Evolutionary conservation across 495 filamentous ascomycete species (phyloP).

Genomic region (Hyaloscypha variabilis): DNA sequence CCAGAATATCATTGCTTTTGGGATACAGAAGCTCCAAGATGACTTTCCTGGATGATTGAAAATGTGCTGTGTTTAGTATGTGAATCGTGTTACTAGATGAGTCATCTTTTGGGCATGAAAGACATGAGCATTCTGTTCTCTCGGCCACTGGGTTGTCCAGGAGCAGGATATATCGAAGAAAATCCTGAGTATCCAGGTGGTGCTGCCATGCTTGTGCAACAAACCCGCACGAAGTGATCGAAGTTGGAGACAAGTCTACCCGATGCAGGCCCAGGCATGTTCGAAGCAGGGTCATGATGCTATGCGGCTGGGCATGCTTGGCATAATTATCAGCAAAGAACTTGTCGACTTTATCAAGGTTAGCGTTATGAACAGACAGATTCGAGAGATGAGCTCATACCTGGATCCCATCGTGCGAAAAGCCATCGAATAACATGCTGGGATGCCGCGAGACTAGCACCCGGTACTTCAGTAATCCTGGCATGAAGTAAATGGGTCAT

Average conservation of each 20-base stretch:
- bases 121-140: conserved; percentile 10
- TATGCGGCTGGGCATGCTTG: conserved; percentile 30
- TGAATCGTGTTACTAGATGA: not conserved
- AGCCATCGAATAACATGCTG: conserved; percentile 79
- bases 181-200: conserved; percentile 28
- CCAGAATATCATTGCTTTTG: conserved; percentile 47
- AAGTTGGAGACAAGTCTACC: not conserved
- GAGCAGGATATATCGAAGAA: conserved; percentile 31
- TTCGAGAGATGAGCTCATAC: conserved; percentile 12
- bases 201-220: conserved; percentile 43
- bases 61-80: conserved; percentile 26
- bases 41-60: conserved; percentile 46
- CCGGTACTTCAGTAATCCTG: conserved; percentile 64
- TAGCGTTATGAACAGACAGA: conserved; percentile 1
- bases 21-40: conserved; percentile 50
- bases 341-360: conserved; percentile 26
- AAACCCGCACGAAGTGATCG: conserved; percentile 31
- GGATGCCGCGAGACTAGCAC: conserved; percentile 61
- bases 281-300: conserved; percentile 42
- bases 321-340: conserved; percentile 22
- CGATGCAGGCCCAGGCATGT: conserved; percentile 25
- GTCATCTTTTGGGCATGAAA: conserved; percentile 23
- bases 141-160: conserved; percentile 25
- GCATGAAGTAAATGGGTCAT: conserved; percentile 67
- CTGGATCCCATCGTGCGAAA: conserved; percentile 74